phyloP scores from a whole-genome alignment of 768 basidiomycete genomes.

The Lanmaoa pseudosensibilis region DNA sequence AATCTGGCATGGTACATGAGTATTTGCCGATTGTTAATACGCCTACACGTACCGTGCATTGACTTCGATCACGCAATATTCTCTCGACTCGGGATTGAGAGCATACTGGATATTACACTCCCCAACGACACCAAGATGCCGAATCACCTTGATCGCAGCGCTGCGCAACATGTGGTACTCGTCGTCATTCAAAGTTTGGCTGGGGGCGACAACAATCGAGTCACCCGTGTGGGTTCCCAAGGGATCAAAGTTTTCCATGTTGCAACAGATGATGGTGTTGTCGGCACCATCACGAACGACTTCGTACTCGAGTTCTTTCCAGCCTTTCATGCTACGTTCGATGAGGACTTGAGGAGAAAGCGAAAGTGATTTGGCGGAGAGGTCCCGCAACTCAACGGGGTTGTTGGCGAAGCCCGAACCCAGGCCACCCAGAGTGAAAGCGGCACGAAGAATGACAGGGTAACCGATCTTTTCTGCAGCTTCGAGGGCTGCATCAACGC shows the following conservation, averaged over 20 bases:
- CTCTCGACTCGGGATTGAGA: conserved; percentile 85
- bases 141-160: conserved; percentile 93
- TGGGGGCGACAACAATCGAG: conserved; percentile 98
- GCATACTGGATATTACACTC: conserved; percentile 99
- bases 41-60: conserved; percentile 67
- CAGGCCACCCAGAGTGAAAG: conserved; percentile 96
- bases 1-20: conserved; percentile 39
- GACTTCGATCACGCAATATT: conserved; percentile 98
- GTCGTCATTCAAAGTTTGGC: conserved; percentile 95
- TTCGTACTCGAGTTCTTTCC: conserved; percentile 99
- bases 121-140: conserved; percentile 89
- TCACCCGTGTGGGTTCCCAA: conserved; percentile 99
- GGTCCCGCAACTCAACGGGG: conserved; percentile 90
- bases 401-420: conserved; percentile 98
- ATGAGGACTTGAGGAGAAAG: conserved; percentile 95
- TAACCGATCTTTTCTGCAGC: conserved; percentile 94
- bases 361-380: conserved; percentile 87
- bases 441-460: conserved; percentile 94
- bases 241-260: conserved; percentile 99
- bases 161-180: conserved; percentile 99
- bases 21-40: not conserved
- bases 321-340: conserved; percentile 98
- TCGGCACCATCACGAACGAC: conserved; percentile 98
- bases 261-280: conserved; percentile 99
- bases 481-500: conserved; percentile 86